phyloP scores from a whole-genome alignment of 306 rosid species.

The cucumber (Cucumis sativus) region Cucumber_9930_V3 NC_026659.2:27141501-27142000 shows the following conservation, averaged over 20 bases:
- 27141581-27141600: conserved; percentile 63
- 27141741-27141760: conserved; percentile 64
- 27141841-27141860: not conserved
- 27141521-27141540: conserved; percentile 19
- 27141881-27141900: conserved; percentile 29
- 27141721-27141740: not conserved
- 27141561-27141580: conserved; percentile 51
- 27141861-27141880: not conserved
- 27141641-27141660: conserved; percentile 91
- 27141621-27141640: conserved; percentile 61
- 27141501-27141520: conserved; percentile 40
- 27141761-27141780: conserved; percentile 51
- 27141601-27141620: conserved; percentile 88
- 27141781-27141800: conserved; percentile 65
- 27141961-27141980: conserved; percentile 53
- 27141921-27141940: conserved; percentile 49
- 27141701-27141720: not conserved
- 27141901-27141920: conserved; percentile 76
- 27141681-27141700: not conserved
- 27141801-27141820: conserved; percentile 69
- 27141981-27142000: conserved; percentile 72
- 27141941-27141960: conserved; percentile 27
- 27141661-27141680: conserved; percentile 27
- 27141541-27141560: conserved; percentile 16
- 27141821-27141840: not conserved